Conservation (phyloP, 2,329 filamentous ascomycete genomes). For the Gaeumannomyces sp. region DNA sequence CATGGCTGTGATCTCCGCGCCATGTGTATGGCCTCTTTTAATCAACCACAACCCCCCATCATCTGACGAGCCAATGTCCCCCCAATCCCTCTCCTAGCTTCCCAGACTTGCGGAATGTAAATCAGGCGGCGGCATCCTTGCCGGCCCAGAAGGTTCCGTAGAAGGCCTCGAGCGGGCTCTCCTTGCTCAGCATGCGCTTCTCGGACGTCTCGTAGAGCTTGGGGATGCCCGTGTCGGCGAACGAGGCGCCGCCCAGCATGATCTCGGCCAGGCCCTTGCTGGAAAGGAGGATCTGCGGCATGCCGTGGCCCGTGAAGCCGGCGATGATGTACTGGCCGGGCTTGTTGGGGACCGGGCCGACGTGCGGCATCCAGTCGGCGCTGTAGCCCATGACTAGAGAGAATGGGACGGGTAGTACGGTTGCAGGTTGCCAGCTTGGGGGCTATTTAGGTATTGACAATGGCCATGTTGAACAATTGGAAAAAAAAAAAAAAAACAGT, state of each 20-base stretch:
- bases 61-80: too few relatives aligned
- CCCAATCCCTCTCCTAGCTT: too few relatives aligned
- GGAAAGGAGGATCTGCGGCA: slow-evolving; percentile 37
- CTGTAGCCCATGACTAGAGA: slow-evolving; percentile 36
- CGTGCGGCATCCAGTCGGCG: slow-evolving; percentile 34
- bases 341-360: slow-evolving; percentile 36
- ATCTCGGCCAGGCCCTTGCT: slow-evolving; percentile 35
- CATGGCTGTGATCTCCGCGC: too few relatives aligned
- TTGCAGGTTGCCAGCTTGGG: background rate
- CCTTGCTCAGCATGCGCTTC: slow-evolving; percentile 19
- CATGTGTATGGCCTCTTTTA: background rate
- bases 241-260: slow-evolving; percentile 24
- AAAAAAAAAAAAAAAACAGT: background rate
- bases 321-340: slow-evolving; percentile 36
- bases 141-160: background rate
- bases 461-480: background rate
- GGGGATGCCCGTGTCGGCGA: slow-evolving; percentile 31
- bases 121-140: background rate
- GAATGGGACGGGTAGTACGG: background rate
- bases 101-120: too few relatives aligned
- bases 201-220: slow-evolving; percentile 27
- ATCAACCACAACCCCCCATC: background rate
- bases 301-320: slow-evolving; percentile 46
- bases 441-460: too few relatives aligned
- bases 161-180: slow-evolving; percentile 12